These are phyloP conservation scores for Pulicaria dysenterica DNA, from an alignment of 129 eudicot species.

Conservation along the genomic window DNA sequence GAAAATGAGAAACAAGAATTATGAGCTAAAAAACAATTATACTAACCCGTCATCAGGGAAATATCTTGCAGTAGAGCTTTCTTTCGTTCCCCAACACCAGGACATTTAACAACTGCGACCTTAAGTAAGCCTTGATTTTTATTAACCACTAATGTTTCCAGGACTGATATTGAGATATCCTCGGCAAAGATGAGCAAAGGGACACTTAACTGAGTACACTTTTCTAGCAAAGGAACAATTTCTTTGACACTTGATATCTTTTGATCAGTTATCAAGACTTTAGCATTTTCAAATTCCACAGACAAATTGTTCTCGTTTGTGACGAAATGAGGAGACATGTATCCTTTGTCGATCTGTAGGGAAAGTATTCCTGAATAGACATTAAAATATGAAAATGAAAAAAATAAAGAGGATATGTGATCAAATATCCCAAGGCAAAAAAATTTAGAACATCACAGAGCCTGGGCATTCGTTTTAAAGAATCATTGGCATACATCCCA, in stretches of 20 bases:
- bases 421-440: slow-evolving; percentile 2
- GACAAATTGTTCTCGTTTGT: slow-evolving; percentile 69
- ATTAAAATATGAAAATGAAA: slow-evolving; percentile 44
- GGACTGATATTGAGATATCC: slow-evolving; percentile 64
- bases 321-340: slow-evolving; percentile 72
- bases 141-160: slow-evolving; percentile 68
- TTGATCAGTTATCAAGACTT: slow-evolving; percentile 84
- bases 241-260: slow-evolving; percentile 68
- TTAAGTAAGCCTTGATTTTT: slow-evolving; percentile 63
- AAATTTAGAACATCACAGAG: background rate
- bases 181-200: slow-evolving; percentile 88
- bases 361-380: slow-evolving; percentile 57
- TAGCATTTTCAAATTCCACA: slow-evolving; percentile 81
- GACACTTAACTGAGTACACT: slow-evolving; percentile 74
- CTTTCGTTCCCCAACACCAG: slow-evolving; percentile 68
- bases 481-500: slow-evolving; percentile 12
- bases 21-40: background rate
- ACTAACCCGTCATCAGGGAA: slow-evolving; percentile 82
- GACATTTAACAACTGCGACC: slow-evolving; percentile 87
- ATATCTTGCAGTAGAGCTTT: slow-evolving; percentile 85
- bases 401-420: slow-evolving; percentile 31
- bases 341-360: slow-evolving; percentile 94
- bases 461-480: background rate
- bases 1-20: background rate
- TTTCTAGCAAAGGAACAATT: slow-evolving; percentile 82